These are phyloP conservation scores for Digitaria exilis DNA, from an alignment of 202 grass and related monocot species.

Conservation along the genomic window DNA sequence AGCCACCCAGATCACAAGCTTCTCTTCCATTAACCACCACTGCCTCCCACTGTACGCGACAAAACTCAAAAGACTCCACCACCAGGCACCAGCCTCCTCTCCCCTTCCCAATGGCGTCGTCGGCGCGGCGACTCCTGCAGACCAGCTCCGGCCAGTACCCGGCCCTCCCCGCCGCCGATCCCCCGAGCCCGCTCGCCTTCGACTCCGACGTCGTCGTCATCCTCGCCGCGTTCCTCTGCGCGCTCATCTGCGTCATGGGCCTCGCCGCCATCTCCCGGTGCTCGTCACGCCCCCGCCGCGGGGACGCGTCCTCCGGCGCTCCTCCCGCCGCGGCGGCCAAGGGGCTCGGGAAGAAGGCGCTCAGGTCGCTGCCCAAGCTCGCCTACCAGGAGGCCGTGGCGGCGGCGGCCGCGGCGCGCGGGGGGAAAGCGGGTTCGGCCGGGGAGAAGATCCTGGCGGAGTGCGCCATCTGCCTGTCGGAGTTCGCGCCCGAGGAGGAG, in stretches of 20 bases:
- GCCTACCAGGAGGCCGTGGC: conserved; percentile 51
- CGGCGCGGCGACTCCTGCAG: conserved; percentile 60
- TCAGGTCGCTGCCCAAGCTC: conserved; percentile 58
- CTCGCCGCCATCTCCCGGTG: conserved; percentile 58
- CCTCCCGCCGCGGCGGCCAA: conserved; percentile 31
- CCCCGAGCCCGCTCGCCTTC: conserved; percentile 35
- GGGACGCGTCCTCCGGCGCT: not conserved
- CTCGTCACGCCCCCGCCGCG: conserved; percentile 39
- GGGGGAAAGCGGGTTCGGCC: not conserved
- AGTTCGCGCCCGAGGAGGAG: conserved; percentile 62
- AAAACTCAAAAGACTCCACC: not conserved
- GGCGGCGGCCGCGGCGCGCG: conserved; percentile 37
- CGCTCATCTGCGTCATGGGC: conserved; percentile 68
- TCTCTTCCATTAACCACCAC: not conserved
- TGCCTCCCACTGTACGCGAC: not conserved
- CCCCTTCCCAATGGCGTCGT: conserved; percentile 42
- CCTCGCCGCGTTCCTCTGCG: conserved; percentile 74
- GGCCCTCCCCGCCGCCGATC: conserved; percentile 13
- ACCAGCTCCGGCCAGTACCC: conserved; percentile 45
- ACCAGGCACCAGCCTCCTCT: too few species aligned
- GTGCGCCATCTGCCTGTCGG: conserved; percentile 73
- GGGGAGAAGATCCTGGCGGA: conserved; percentile 18
- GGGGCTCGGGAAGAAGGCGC: conserved; percentile 76
- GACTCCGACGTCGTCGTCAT: conserved; percentile 62
- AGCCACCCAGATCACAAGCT: not conserved